Base-by-base conservation (phyloP, 2,329 filamentous ascomycete species). In the Verticillium nonalfalfae region DNA sequence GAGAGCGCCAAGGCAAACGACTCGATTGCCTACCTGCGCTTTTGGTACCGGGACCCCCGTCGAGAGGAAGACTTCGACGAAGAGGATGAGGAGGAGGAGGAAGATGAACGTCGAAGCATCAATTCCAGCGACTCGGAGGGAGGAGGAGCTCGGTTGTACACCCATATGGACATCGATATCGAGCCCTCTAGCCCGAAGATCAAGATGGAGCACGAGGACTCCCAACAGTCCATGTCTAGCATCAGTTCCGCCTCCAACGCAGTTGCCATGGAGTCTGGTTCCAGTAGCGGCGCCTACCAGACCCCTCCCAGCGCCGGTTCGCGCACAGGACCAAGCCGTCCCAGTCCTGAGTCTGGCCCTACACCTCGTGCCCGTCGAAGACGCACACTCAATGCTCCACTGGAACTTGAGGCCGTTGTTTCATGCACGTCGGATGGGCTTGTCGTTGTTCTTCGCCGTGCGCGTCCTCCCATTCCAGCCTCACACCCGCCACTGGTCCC, bases 1-100 rank as follows among this genome's bases (percentile, higher is more conserved):
- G 92, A 96, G 73, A 90, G 89, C 66, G 91, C 92, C 26, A 96
- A 96, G 72, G 89, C 89, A 34, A 96, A 96, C 68, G 91, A 96
- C 72, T 96, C 92, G 1, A 95, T 96, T 68, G 91, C 92, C 1
- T 96, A 96, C 69, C 79, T 96, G 62, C 89, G 92, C 18, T 96
- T 96, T 72, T 91, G 87, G 84, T 94, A 90, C 69, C 84, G 90
- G 59, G 89, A 95, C 70, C 91, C 91, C 18, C 81, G 88, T 35
- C 78, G 82, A 61, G 81, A 80, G 34, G 81, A 83, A 60, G 80
- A 84, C 58, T 75, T 81, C 11, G 72, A 77, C 50, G 72, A 73
- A 18, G 74, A 79, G 10, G 73, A 76, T 11, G 72, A 73, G 21
- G 73, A 79, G 34, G 75, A 76, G 26, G 77, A 77, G 7, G 73